These are phyloP conservation scores for Rhododendron simsii DNA, from an alignment of 148 eudicot genomes.

Conservation along the genomic window DNA sequence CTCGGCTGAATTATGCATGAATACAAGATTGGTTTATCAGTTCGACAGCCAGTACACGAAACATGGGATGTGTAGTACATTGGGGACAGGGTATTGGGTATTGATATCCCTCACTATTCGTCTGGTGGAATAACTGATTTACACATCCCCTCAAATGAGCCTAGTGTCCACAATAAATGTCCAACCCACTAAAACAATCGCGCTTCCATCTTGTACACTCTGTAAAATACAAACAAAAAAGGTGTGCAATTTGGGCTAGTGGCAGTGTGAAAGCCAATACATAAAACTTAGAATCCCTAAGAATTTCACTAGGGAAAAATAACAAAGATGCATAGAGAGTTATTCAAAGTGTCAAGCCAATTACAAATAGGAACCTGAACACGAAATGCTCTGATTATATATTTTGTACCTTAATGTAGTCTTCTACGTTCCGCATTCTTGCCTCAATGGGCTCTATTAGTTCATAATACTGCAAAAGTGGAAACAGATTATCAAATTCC, in stretches of 20 bases:
- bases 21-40: not conserved
- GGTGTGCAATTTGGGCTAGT: not conserved
- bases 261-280: not conserved
- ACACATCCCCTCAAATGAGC: not conserved
- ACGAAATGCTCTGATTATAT: not conserved
- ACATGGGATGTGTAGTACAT: not conserved
- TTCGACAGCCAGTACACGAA: not conserved
- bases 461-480: slow-evolving; percentile 65
- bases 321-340: not conserved
- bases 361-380: not conserved
- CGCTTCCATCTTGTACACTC: not conserved
- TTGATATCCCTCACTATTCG: not conserved
- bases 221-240: not conserved
- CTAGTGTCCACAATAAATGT: not conserved
- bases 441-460: slow-evolving; percentile 70
- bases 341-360: not conserved
- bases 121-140: not conserved
- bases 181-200: not conserved
- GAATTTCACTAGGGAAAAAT: not conserved
- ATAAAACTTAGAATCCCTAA: not conserved
- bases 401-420: slow-evolving; percentile 13
- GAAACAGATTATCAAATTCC: not conserved
- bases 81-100: not conserved
- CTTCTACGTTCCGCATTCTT: slow-evolving; percentile 67
- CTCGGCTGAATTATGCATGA: not conserved